Evolutionary conservation across 2,329 filamentous ascomycete species (phyloP).

Genomic region (Laburnicola sp.): DNA sequence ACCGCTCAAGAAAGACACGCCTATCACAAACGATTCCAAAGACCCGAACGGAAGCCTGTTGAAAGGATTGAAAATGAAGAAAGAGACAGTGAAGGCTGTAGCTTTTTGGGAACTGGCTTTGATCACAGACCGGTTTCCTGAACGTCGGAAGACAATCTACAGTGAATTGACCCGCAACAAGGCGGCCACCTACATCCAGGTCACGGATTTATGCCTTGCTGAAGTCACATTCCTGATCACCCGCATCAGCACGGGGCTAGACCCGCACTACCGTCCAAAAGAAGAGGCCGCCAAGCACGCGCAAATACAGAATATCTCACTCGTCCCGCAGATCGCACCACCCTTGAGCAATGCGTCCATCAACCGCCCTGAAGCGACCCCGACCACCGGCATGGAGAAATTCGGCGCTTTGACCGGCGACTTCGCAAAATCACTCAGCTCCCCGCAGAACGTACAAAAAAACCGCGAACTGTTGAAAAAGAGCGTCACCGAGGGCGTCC

Average conservation of each 20-base stretch:
- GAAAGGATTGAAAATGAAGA: conserved; percentile 81
- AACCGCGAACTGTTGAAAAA: conserved; percentile 40
- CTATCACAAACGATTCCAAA: conserved; percentile 80
- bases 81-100: conserved; percentile 74
- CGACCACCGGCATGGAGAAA: conserved; percentile 38
- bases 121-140: conserved; percentile 73
- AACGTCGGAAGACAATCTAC: conserved; percentile 80
- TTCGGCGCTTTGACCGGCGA: conserved; percentile 42
- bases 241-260: conserved; percentile 62
- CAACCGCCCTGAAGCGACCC: conserved; percentile 47
- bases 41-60: conserved; percentile 90
- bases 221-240: conserved; percentile 68
- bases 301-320: conserved; percentile 42
- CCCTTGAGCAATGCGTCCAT: conserved; percentile 55
- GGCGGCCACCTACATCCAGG: conserved; percentile 79
- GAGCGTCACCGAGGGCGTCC: conserved; percentile 29
- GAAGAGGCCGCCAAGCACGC: conserved; percentile 20
- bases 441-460: conserved; percentile 38
- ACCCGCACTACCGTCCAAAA: conserved; percentile 28
- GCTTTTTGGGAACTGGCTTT: conserved; percentile 88
- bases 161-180: conserved; percentile 82
- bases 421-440: conserved; percentile 48
- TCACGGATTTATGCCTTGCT: conserved; percentile 69
- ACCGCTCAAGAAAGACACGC: conserved; percentile 81
- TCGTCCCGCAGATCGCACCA: conserved; percentile 55